Evolutionary conservation across 345 rosid species (phyloP).

Genomic region (Pistacia vera): DNA sequence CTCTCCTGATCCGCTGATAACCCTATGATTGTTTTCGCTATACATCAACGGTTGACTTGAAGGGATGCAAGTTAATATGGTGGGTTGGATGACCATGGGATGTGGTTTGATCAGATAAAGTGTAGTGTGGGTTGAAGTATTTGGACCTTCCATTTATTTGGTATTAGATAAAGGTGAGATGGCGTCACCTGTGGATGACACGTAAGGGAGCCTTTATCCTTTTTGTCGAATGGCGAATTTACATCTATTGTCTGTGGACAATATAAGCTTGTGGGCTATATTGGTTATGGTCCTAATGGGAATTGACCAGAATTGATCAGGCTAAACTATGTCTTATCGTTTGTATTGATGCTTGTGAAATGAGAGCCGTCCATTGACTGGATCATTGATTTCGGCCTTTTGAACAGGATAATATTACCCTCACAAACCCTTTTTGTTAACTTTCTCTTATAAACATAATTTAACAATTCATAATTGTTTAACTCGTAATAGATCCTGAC

Average conservation of each 20-base stretch:
- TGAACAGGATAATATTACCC: no score
- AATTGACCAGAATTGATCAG: background rate
- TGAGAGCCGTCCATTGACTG: background rate
- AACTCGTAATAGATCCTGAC: no score
- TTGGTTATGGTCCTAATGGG: background rate
- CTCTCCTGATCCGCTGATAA: no score
- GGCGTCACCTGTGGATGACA: conserved; percentile 27
- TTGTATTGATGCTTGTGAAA: background rate
- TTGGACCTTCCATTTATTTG: conserved; percentile 31
- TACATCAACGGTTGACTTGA: background rate
- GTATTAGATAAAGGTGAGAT: conserved; percentile 33
- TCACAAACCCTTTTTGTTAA: no score
- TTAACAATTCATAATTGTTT: no score
- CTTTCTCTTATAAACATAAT: no score
- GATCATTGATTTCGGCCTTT: background rate
- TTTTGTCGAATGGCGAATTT: conserved; percentile 21
- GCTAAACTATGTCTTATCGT: background rate
- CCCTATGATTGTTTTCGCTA: no score
- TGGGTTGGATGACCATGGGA: background rate
- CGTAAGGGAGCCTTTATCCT: conserved; percentile 29
- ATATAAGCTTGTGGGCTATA: background rate
- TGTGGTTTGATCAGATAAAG: background rate
- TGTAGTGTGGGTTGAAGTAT: background rate
- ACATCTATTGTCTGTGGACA: conserved; percentile 6
- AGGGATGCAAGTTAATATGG: background rate